These are phyloP conservation scores for Leccinum pellstonianum DNA, from an alignment of 768 basidiomycete genomes.

Conservation along the genomic window DNA sequence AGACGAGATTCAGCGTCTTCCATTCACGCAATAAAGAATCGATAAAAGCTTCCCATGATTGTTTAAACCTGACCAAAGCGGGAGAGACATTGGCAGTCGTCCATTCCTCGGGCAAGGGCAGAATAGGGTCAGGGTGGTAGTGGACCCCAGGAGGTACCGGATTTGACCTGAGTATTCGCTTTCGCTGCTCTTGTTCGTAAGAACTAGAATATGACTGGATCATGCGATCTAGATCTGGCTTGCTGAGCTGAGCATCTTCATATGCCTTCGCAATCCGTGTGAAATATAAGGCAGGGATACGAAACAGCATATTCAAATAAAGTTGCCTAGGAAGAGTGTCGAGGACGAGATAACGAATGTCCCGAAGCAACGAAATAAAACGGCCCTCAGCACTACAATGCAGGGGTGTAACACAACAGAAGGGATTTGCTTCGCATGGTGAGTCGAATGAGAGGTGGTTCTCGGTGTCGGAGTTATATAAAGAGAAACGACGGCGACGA, in stretches of 20 bases:
- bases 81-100: slow-evolving; percentile 52
- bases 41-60: slow-evolving; percentile 69
- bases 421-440: slow-evolving; percentile 20
- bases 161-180: slow-evolving; percentile 19
- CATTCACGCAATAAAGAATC: slow-evolving; percentile 70
- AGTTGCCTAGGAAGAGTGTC: slow-evolving; percentile 43
- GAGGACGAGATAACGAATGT: slow-evolving; percentile 26
- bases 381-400: slow-evolving; percentile 15
- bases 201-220: slow-evolving; percentile 31
- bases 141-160: slow-evolving; percentile 30
- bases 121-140: slow-evolving; percentile 17
- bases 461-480: slow-evolving; percentile 25
- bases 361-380: slow-evolving; percentile 20
- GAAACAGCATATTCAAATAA: slow-evolving; percentile 53
- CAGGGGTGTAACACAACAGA: slow-evolving; percentile 23
- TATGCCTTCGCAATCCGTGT: slow-evolving; percentile 74
- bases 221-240: slow-evolving; percentile 66
- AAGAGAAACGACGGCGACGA: slow-evolving; percentile 21
- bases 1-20: slow-evolving; percentile 76
- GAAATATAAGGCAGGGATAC: slow-evolving; percentile 79
- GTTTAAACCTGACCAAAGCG: slow-evolving; percentile 60
- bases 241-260: slow-evolving; percentile 74
- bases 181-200: slow-evolving; percentile 13
- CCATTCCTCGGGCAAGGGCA: slow-evolving; percentile 57
- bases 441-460: slow-evolving; percentile 17